Evolutionary conservation across 1,284 basidiomycete genomes (phyloP).

Genomic region (Prillingera fragicola): DNA sequence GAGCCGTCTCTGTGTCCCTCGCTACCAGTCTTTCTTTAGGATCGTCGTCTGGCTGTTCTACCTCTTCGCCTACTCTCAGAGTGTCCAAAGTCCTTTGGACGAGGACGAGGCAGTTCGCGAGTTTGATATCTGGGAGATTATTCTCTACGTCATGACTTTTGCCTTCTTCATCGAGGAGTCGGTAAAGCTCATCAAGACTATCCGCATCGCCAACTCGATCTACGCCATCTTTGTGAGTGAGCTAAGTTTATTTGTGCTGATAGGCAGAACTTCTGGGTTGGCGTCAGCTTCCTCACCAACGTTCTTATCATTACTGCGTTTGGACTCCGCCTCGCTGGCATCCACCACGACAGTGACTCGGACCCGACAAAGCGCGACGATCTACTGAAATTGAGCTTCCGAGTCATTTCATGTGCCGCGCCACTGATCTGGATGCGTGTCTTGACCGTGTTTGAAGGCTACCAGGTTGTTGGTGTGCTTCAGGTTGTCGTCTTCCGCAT

Average conservation of each 20-base stretch:
- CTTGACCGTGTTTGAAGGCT: conserved; percentile 54
- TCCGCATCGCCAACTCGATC: conserved; percentile 36
- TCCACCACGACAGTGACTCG: conserved; percentile 51
- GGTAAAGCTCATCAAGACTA: conserved; percentile 55
- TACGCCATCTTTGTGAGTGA: conserved; percentile 33
- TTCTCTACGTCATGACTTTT: conserved; percentile 68
- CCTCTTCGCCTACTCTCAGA: conserved; percentile 76
- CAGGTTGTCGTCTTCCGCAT: conserved; percentile 56
- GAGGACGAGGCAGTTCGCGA: conserved; percentile 39
- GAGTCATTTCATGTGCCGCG: conserved; percentile 75
- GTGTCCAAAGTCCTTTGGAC: conserved; percentile 55
- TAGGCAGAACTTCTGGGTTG: conserved; percentile 62
- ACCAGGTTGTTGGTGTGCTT: conserved; percentile 55
- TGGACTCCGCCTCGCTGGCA: conserved; percentile 62
- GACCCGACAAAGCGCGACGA: conserved; percentile 37
- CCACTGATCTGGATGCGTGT: conserved; percentile 87
- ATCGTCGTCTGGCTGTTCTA: conserved; percentile 76
- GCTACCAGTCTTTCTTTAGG: conserved; percentile 52
- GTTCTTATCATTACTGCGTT: conserved; percentile 67
- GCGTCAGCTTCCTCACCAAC: conserved; percentile 67
- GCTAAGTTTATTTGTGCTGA: conserved; percentile 49
- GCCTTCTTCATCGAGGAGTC: conserved; percentile 67
- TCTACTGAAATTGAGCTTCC: conserved; percentile 69
- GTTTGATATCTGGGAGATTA: conserved; percentile 70
- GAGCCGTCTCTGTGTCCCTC: conserved; percentile 75